Conservation (phyloP, 2,329 filamentous ascomycete genomes). For the Dothideomycetes sp. region DNA sequence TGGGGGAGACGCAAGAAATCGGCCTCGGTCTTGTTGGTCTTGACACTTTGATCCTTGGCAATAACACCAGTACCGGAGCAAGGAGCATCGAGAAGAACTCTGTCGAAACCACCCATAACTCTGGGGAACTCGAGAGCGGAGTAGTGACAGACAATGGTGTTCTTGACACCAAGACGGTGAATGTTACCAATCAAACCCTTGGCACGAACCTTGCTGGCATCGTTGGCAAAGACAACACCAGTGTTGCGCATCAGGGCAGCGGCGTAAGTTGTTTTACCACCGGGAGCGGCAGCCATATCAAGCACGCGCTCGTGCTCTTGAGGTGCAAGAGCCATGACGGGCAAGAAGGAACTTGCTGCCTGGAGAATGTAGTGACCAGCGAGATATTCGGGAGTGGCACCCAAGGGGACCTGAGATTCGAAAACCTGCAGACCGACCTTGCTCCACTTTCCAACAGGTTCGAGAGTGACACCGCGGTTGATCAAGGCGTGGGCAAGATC, state of each 20-base stretch:
- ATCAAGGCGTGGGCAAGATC: constrained; percentile 90
- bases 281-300: constrained; percentile 90
- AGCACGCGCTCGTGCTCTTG: constrained; percentile 87
- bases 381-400: constrained; percentile 94
- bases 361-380: constrained; percentile 97
- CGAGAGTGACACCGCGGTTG: constrained; percentile 90
- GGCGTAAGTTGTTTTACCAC: constrained; percentile 93
- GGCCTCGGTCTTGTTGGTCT: constrained; percentile 94
- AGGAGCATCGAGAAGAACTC: constrained; percentile 86
- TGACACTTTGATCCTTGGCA: constrained; percentile 89
- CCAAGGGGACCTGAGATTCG: constrained; percentile 75
- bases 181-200: constrained; percentile 98
- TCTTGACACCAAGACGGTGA: constrained; percentile 85
- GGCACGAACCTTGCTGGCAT: constrained; percentile 83
- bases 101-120: constrained; percentile 91
- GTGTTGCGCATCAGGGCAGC: constrained; percentile 98
- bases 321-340: constrained; percentile 92
- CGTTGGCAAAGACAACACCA: constrained; percentile 90
- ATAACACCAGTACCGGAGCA: constrained; percentile 97
- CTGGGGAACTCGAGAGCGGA: constrained; percentile 89
- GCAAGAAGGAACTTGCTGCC: constrained; percentile 90
- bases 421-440: constrained; percentile 97
- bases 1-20: constrained; percentile 93
- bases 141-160: constrained; percentile 91
- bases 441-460: constrained; percentile 96